Percentiles rank a stretch among this genome's conserved stretches.
Evolutionary conservation across 106 monocot species (phyloP).

Genomic region (Acorus calamus): DNA sequence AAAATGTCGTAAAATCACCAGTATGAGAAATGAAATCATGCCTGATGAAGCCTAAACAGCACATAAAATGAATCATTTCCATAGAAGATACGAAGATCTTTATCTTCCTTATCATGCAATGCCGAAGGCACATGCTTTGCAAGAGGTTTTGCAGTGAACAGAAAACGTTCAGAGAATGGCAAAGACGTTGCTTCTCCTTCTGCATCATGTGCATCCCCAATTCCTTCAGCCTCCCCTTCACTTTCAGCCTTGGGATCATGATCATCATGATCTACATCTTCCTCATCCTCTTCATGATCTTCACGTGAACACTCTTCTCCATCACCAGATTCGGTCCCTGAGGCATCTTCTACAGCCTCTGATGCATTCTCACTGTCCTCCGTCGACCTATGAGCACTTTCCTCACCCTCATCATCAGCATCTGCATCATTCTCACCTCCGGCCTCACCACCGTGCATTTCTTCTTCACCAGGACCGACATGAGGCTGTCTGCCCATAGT

Average conservation of each 20-base stretch:
- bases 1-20: background rate
- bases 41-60: slow-evolving; percentile 92
- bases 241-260: slow-evolving; percentile 75
- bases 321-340: slow-evolving; percentile 84
- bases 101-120: slow-evolving; percentile 45
- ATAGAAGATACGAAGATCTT: slow-evolving; percentile 59
- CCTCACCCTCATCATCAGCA: slow-evolving; percentile 89
- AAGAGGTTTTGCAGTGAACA: slow-evolving; percentile 62
- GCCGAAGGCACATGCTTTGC: slow-evolving; percentile 58
- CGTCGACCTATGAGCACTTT: slow-evolving; percentile 70
- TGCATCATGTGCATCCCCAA: slow-evolving; percentile 55
- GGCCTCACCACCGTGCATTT: slow-evolving; percentile 25
- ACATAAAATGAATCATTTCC: slow-evolving; percentile 96
- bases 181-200: slow-evolving; percentile 53
- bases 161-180: slow-evolving; percentile 52
- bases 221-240: slow-evolving; percentile 86
- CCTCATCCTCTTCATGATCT: slow-evolving; percentile 72
- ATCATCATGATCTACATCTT: slow-evolving; percentile 66
- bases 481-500: slow-evolving; percentile 30
- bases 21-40: slow-evolving; percentile 1
- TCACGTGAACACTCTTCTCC: slow-evolving; percentile 77
- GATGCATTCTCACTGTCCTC: slow-evolving; percentile 96
- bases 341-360: slow-evolving; percentile 77
- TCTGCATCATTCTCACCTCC: slow-evolving; percentile 74
- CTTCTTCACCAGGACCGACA: slow-evolving; percentile 22